A percentile compares a stretch with the other conserved stretches of the same genome.
phyloP scores from a whole-genome alignment of 208 protist species.

The Wallacemonas sp. region DNA sequence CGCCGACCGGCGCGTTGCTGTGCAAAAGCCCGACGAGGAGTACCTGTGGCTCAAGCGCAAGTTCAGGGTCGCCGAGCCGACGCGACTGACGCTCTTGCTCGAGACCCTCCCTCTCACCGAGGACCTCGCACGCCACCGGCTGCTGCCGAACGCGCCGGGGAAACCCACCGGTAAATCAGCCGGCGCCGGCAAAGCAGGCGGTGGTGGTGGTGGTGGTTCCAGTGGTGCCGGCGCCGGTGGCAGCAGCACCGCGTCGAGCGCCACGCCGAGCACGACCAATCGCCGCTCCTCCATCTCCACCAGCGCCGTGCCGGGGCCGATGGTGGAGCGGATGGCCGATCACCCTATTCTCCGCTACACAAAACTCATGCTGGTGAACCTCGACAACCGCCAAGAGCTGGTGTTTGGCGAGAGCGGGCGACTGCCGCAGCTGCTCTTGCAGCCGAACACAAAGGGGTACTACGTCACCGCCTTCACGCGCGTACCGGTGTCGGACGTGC shows the following conservation, averaged over 20 bases:
- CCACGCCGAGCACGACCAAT: neutral
- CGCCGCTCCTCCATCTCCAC: neutral
- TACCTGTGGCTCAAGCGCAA: conserved; percentile 83
- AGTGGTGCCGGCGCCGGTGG: neutral
- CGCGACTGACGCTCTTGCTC: conserved; percentile 59
- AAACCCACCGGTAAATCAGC: conserved; percentile 14
- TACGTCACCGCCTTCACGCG: conserved; percentile 71
- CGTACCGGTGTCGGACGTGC: conserved; percentile 28
- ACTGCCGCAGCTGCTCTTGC: conserved; percentile 48
- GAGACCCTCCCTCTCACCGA: conserved; percentile 51
- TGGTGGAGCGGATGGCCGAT: neutral
- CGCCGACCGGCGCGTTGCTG: conserved; percentile 51
- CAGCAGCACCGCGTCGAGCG: neutral
- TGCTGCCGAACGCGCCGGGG: conserved; percentile 24
- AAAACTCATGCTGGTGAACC: conserved; percentile 59
- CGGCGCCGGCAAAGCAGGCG: neutral
- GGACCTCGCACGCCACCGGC: conserved; percentile 46
- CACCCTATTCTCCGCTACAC: conserved; percentile 53
- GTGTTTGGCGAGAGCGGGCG: conserved; percentile 45
- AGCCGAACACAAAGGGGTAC: conserved; percentile 80
- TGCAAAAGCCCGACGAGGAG: conserved; percentile 44
- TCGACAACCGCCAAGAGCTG: conserved; percentile 51
- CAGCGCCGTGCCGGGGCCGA: neutral
- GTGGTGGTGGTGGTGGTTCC: neutral
- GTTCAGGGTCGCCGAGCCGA: conserved; percentile 58